Evolutionary conservation across 768 basidiomycete genomes (phyloP).

Genomic region (Amanita subjunquillea): DNA sequence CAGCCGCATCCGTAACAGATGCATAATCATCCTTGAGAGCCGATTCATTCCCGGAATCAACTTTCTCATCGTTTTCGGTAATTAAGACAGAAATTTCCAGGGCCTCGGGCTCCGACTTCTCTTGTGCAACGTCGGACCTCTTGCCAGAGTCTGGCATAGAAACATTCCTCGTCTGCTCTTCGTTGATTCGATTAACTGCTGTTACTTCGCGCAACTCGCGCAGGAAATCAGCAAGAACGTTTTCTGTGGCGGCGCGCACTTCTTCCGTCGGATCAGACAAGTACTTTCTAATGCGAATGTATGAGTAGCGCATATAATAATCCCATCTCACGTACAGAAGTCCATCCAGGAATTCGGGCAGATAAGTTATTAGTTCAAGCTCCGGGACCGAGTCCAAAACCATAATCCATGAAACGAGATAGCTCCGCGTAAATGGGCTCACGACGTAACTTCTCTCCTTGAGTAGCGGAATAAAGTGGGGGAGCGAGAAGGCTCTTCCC

Average conservation of each 20-base stretch:
- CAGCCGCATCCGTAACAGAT: conserved; percentile 35
- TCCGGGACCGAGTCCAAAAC: conserved; percentile 96
- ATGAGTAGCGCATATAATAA: conserved; percentile 6
- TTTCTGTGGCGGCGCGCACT: conserved; percentile 85
- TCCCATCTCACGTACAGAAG: conserved; percentile 55
- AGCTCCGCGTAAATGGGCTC: conserved; percentile 91
- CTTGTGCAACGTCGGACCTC: conserved; percentile 31
- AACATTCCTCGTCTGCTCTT: conserved; percentile 40
- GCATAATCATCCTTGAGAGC: conserved; percentile 29
- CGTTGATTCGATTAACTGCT: conserved; percentile 53
- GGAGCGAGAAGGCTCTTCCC: conserved; percentile 79
- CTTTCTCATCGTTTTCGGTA: conserved; percentile 36
- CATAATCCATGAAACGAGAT: conserved; percentile 94
- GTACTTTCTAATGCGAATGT: conserved; percentile 58
- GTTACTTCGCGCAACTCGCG: conserved; percentile 86
- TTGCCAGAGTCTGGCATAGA: conserved; percentile 32
- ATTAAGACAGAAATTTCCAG: conserved; percentile 51
- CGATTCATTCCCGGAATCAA: conserved; percentile 29
- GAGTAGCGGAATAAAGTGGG: conserved; percentile 89
- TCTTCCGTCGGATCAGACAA: conserved; percentile 93
- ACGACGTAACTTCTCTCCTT: conserved; percentile 91
- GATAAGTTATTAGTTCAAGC: conserved; percentile 86
- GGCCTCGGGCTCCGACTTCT: conserved; percentile 43
- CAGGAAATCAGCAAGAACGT: conserved; percentile 80
- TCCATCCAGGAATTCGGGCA: conserved; percentile 92